These are phyloP conservation scores for Cucurbita argyrosperma DNA, from an alignment of 306 rosid genomes.

Conservation along the genomic window DNA sequence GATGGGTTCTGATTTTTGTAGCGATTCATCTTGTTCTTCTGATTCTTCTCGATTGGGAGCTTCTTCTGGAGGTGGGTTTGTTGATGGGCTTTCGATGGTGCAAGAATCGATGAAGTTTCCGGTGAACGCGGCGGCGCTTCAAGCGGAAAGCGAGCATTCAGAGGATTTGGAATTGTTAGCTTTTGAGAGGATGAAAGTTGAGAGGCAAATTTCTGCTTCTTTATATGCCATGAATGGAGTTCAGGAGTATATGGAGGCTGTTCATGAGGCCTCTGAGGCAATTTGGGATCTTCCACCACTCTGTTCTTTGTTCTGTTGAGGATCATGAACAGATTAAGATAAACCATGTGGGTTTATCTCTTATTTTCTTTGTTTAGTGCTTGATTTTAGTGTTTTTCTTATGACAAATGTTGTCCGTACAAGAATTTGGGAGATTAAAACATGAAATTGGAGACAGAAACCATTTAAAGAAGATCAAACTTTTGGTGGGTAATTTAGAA, in stretches of 20 bases:
- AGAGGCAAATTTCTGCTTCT: conserved; percentile 85
- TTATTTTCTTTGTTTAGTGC: not conserved
- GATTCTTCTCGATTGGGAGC: conserved; percentile 20
- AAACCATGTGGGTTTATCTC: not conserved
- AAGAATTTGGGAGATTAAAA: not conserved
- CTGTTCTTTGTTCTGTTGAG: conserved; percentile 46
- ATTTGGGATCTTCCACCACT: conserved; percentile 88
- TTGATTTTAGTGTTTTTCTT: not conserved
- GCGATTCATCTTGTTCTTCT: not conserved
- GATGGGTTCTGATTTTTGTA: not conserved
- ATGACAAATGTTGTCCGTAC: not conserved
- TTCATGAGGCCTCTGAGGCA: conserved; percentile 45
- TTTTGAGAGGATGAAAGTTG: conserved; percentile 81
- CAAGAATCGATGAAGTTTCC: conserved; percentile 38
- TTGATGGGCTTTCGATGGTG: conserved; percentile 18
- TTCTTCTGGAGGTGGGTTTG: not conserved
- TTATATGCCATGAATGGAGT: conserved; percentile 87
- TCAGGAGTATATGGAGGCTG: conserved; percentile 77
- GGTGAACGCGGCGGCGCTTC: conserved; percentile 9
- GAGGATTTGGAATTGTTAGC: conserved; percentile 34
- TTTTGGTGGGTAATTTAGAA: not conserved
- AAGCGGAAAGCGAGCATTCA: not conserved
- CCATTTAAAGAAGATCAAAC: not conserved
- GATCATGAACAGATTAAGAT: not conserved
- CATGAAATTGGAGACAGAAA: not conserved